Percentiles rank a stretch among this genome's conserved stretches.
phyloP scores from a whole-genome alignment of 2,329 filamentous ascomycete species.

The Phialophora tarda region DNA sequence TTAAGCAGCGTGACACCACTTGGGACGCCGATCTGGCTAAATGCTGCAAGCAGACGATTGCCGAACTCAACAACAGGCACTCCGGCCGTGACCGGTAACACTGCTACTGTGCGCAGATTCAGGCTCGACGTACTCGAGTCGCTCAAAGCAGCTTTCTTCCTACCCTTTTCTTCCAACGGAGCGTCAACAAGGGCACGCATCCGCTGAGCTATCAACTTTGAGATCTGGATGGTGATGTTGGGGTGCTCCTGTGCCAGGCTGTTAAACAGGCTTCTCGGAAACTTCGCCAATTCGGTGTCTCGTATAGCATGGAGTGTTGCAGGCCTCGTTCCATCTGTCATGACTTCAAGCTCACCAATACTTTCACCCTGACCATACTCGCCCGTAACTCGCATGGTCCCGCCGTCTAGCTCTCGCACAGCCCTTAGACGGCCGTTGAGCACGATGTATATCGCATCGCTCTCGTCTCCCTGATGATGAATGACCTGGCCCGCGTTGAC shows the following conservation, averaged over 20 bases:
- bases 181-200: slow-evolving; percentile 90
- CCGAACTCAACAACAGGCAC: slow-evolving; percentile 95
- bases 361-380: slow-evolving; percentile 98
- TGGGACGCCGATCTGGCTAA: slow-evolving; percentile 84
- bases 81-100: slow-evolving; percentile 86
- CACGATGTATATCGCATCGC: slow-evolving; percentile 97
- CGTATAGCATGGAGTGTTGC: slow-evolving; percentile 94
- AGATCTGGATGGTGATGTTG: slow-evolving; percentile 98
- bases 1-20: slow-evolving; percentile 92
- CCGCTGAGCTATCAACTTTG: slow-evolving; percentile 94
- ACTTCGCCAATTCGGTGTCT: slow-evolving; percentile 94
- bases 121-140: slow-evolving; percentile 72
- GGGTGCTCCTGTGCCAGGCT: slow-evolving; percentile 96
- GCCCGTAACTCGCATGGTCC: slow-evolving; percentile 81
- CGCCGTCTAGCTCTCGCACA: slow-evolving; percentile 79
- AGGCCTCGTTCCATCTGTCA: slow-evolving; percentile 90
- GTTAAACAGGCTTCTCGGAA: slow-evolving; percentile 94
- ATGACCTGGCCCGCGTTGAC: slow-evolving; percentile 94
- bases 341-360: slow-evolving; percentile 93
- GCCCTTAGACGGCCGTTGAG: slow-evolving; percentile 88
- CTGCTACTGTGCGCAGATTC: slow-evolving; percentile 89
- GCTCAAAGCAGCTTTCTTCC: slow-evolving; percentile 52
- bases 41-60: slow-evolving; percentile 82
- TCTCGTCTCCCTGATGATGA: slow-evolving; percentile 91
- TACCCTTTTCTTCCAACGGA: slow-evolving; percentile 68